A percentile compares a stretch with the other conserved stretches of the same genome.
phyloP scores from a whole-genome alignment of 176 grass and related monocot species.

The Zea mays region DNA sequence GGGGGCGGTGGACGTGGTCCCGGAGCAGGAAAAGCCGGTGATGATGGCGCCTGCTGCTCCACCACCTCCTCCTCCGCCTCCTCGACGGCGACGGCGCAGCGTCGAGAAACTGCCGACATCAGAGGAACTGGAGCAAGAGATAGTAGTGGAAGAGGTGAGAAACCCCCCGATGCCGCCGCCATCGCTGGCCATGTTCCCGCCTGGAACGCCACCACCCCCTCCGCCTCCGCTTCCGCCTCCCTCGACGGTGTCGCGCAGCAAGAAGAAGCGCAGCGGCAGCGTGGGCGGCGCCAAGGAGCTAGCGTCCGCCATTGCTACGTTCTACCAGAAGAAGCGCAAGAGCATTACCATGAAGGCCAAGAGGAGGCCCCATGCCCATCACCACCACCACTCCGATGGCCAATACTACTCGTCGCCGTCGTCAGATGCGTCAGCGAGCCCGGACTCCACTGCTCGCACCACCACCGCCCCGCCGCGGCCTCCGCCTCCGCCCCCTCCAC shows the following conservation, averaged over 20 bases:
- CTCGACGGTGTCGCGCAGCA: slow-evolving; percentile 42
- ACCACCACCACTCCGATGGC: slow-evolving; percentile 49
- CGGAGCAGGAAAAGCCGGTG: slow-evolving; percentile 16
- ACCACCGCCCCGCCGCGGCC: slow-evolving; percentile 15
- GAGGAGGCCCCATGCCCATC: slow-evolving; percentile 48
- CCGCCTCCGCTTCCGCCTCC: slow-evolving; percentile 40
- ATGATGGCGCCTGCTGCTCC: background rate
- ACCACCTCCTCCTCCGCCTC: slow-evolving; percentile 7
- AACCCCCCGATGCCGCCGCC: slow-evolving; percentile 6
- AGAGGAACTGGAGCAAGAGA: slow-evolving; percentile 44
- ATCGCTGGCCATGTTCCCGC: slow-evolving; percentile 37
- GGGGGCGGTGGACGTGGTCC: slow-evolving; percentile 18
- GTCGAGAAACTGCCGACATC: slow-evolving; percentile 45
- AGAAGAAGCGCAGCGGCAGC: slow-evolving; percentile 79
- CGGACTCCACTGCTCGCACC: slow-evolving; percentile 23
- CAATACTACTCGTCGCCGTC: slow-evolving; percentile 47
- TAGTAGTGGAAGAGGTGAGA: slow-evolving; percentile 37
- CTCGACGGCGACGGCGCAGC: slow-evolving; percentile 33
- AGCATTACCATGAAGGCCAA: slow-evolving; percentile 62
- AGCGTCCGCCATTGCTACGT: slow-evolving; percentile 74
- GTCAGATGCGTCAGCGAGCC: slow-evolving; percentile 38
- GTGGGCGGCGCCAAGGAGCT: slow-evolving; percentile 82
- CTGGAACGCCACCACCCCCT: slow-evolving; percentile 54
- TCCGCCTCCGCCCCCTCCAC: slow-evolving; percentile 44
- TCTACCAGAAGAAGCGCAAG: slow-evolving; percentile 89